These are phyloP conservation scores for Coniosporium apollinis DNA, from an alignment of 495 filamentous ascomycete genomes.

Conservation along the genomic window DNA sequence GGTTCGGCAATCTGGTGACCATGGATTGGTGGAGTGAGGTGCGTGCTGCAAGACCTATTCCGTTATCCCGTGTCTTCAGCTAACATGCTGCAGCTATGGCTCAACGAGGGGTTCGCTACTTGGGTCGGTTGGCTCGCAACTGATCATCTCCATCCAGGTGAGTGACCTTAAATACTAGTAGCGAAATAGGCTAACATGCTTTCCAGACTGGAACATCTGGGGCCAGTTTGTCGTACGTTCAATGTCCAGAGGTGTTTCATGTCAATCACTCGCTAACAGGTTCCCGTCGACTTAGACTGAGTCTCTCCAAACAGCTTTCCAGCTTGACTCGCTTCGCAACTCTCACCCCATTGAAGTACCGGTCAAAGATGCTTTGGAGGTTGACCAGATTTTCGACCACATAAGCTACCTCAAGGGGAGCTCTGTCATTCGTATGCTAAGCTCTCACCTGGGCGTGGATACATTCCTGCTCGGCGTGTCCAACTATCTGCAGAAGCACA, in stretches of 20 bases:
- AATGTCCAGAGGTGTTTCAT: slow-evolving; percentile 36
- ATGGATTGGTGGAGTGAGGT: slow-evolving; percentile 44
- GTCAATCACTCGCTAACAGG: slow-evolving; percentile 9
- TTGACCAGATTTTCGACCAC: slow-evolving; percentile 91
- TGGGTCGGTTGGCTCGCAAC: slow-evolving; percentile 95
- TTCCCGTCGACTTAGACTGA: slow-evolving; percentile 40
- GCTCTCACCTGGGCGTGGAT: slow-evolving; percentile 65
- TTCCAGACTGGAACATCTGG: slow-evolving; percentile 79
- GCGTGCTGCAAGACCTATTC: neutral
- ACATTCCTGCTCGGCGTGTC: slow-evolving; percentile 80
- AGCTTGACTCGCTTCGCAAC: slow-evolving; percentile 70
- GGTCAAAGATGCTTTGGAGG: slow-evolving; percentile 74
- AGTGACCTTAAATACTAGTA: slow-evolving; percentile 6
- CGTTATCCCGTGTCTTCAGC: neutral
- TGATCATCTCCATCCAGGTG: slow-evolving; percentile 72
- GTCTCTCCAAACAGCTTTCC: slow-evolving; percentile 76
- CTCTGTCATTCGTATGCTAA: slow-evolving; percentile 88
- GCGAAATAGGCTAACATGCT: slow-evolving; percentile 6
- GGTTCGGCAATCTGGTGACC: slow-evolving; percentile 93
- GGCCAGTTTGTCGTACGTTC: slow-evolving; percentile 71
- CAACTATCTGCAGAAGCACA: slow-evolving; percentile 71
- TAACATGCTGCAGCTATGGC: slow-evolving; percentile 53
- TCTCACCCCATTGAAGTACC: slow-evolving; percentile 93
- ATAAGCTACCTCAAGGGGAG: slow-evolving; percentile 95
- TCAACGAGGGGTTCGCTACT: slow-evolving; percentile 86